Evolutionary conservation across 495 filamentous ascomycete species (phyloP).

Genomic region (Podospora australis): DNA sequence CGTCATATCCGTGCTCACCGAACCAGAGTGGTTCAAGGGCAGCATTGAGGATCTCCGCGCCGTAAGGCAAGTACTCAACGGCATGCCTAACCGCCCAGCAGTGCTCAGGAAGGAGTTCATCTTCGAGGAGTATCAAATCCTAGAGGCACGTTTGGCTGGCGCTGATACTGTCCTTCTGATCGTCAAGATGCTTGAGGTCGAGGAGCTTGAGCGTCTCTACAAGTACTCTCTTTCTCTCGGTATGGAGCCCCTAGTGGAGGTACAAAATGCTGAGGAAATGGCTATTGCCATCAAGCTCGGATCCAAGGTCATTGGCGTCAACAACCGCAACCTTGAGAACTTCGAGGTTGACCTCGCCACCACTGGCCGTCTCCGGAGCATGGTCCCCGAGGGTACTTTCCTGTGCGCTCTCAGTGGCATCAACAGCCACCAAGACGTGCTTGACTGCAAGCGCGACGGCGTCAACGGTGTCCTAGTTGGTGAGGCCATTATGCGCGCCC

Average conservation of each 20-base stretch:
- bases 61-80: conserved; percentile 80
- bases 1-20: conserved; percentile 93
- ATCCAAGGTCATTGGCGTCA: conserved; percentile 93
- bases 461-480: conserved; percentile 92
- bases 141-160: conserved; percentile 88
- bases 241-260: conserved; percentile 97
- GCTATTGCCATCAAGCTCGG: conserved; percentile 76
- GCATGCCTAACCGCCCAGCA: conserved; percentile 85
- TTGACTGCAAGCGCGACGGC: conserved; percentile 78
- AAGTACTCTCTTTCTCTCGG: conserved; percentile 81
- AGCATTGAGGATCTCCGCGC: conserved; percentile 88
- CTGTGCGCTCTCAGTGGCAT: conserved; percentile 95
- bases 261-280: conserved; percentile 94
- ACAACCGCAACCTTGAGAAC: conserved; percentile 90
- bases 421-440: conserved; percentile 80
- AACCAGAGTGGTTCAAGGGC: conserved; percentile 98
- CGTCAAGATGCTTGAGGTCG: conserved; percentile 89
- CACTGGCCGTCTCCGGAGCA: conserved; percentile 80
- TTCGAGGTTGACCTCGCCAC: conserved; percentile 97
- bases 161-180: conserved; percentile 95
- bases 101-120: conserved; percentile 95
- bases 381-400: conserved; percentile 78
- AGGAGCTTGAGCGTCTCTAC: conserved; percentile 72
- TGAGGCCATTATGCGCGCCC: conserved; percentile 90
- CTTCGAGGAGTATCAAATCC: conserved; percentile 96